phyloP scores from a whole-genome alignment of 2,329 filamentous ascomycete species.

The Aspergillus arachidicola region DNA sequence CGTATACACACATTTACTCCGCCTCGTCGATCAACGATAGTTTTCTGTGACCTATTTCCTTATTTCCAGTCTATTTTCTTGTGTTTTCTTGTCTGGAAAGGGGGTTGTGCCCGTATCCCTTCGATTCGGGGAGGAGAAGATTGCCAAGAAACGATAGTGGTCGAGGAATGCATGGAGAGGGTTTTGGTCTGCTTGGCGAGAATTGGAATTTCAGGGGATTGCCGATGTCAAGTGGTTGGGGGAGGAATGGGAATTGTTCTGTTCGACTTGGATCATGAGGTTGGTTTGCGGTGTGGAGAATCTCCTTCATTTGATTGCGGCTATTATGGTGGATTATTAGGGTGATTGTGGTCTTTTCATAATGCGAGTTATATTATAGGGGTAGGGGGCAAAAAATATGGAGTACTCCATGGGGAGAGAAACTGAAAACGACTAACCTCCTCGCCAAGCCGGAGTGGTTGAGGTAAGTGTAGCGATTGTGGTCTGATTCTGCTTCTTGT shows the following conservation, averaged over 20 bases:
- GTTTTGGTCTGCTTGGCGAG: background rate
- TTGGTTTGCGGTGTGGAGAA: no score
- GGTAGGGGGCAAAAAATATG: background rate
- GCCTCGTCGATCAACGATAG: no score
- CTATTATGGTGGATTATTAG: no score
- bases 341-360: background rate
- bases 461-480: background rate
- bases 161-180: background rate
- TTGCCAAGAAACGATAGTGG: constrained; percentile 2
- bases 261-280: no score
- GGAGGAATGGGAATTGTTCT: background rate
- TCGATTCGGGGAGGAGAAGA: background rate
- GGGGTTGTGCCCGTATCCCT: constrained; percentile 3
- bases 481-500: background rate
- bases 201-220: background rate
- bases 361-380: background rate
- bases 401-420: background rate
- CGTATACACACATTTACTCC: no score
- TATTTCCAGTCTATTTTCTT: no score
- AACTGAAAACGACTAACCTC: no score
- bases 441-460: no score
- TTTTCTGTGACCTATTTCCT: no score
- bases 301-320: no score
- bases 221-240: background rate
- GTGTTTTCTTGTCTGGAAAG: background rate